Evolutionary conservation across 805 yeast genomes (phyloP), one percentile per base, ranked within the genome.

Genomic region (Myxozyma mucilagina): DNA sequence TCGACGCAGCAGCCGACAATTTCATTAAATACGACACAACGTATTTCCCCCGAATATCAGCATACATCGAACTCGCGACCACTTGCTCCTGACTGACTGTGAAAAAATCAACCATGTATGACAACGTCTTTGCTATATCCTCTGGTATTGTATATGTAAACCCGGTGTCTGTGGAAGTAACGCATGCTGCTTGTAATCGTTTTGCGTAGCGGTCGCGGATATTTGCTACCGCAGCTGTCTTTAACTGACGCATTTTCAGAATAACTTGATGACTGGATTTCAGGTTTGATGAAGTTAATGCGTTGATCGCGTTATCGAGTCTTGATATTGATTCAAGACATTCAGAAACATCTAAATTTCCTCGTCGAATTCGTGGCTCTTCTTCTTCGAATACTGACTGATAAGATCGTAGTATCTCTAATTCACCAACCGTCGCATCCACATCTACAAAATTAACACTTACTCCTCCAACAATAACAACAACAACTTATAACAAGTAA

Each of bases 221-320:
- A 43, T 56, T 63, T 10, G 53, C 45, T 24, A 63, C 66, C n/a
- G 66, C 66, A 1, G 58, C 29, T 4, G 20, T 45, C 16, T 55
- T 61, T 10, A 63, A 53, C 50, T 63, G 65, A 24, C 53, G 56
- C 64, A 59, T 63, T 29, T 53, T 61, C 8, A 51, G 32, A 5
- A 36, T 47, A 14, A 58, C 63, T 34, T 60, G 58, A 20, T 59
- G 59, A 9, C 67, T 56, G 38, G 64, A 53, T 32, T 59, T 43
- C 34, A 72, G 61, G n/a, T 69, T 59, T 14, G 73, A 65, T 10
- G 63, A 60, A 11, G 63, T 63, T 24, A 74, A 61, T 11, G 71
- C 64, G 29, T 56, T 60, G 18, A 67, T 61, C 1, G 74, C 72
- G 4, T 52, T 56, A 38, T 64, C 57, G 18, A 73, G 63, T 20